Percentiles rank a stretch among this genome's conserved stretches.
These are phyloP conservation scores for Epichloe sylvatica DNA, from an alignment of 2,329 filamentous ascomycete species.

Conservation along the genomic window DNA sequence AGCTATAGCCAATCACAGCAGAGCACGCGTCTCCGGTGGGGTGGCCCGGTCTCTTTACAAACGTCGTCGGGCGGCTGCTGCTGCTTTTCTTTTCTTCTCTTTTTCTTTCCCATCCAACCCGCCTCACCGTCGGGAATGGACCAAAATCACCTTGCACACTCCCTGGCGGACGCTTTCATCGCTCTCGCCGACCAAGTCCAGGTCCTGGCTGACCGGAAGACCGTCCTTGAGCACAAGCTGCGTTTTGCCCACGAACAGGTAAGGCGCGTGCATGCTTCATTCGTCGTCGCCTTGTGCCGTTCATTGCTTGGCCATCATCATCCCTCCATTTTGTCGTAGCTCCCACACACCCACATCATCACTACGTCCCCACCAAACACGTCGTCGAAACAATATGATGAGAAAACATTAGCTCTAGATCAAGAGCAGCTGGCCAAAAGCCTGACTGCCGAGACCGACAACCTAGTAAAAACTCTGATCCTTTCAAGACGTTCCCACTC, in stretches of 20 bases:
- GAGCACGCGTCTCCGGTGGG: neutral
- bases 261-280: slow-evolving; percentile 17
- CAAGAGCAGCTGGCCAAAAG: slow-evolving; percentile 47
- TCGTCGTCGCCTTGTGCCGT: neutral
- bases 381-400: slow-evolving; percentile 21
- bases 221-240: slow-evolving; percentile 52
- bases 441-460: slow-evolving; percentile 44
- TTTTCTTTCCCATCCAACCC: neutral
- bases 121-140: slow-evolving; percentile 19
- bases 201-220: slow-evolving; percentile 47
- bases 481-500: slow-evolving; percentile 9
- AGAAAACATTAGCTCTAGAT: slow-evolving; percentile 66
- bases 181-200: slow-evolving; percentile 52
- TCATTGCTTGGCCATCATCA: neutral
- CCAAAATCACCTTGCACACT: slow-evolving; percentile 33
- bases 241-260: slow-evolving; percentile 54
- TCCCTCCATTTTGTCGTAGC: slow-evolving; percentile 1
- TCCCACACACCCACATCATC: neutral
- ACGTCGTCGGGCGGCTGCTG: neutral
- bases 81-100: slow-evolving; percentile 3
- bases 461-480: slow-evolving; percentile 19
- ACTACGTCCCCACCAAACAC: slow-evolving; percentile 4
- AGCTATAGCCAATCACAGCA: neutral
- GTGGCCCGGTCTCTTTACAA: neutral
- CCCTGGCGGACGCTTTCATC: slow-evolving; percentile 50